A percentile compares a stretch with the other conserved stretches of the same genome.
Evolutionary conservation across 345 rosid species (phyloP).

Genomic region (Odontarrhena argentea): DNA sequence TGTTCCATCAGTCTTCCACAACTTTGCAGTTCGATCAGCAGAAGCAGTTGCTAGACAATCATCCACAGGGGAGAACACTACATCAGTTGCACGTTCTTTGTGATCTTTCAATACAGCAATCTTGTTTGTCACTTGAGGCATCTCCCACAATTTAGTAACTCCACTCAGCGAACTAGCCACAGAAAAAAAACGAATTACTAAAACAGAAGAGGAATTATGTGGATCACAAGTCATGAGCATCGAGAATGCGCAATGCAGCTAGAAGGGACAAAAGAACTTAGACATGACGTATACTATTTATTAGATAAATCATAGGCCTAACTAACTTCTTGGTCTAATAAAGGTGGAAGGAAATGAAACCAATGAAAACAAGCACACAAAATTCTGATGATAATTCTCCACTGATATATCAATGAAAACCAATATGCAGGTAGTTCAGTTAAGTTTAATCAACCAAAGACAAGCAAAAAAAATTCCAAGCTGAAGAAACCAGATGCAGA

Average conservation of each 20-base stretch:
- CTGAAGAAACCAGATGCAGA: slow-evolving; percentile 4
- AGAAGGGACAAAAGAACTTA: neutral
- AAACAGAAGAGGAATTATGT: slow-evolving; percentile 29
- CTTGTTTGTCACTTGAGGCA: slow-evolving; percentile 69
- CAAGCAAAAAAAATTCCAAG: neutral
- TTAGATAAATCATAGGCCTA: slow-evolving; percentile 9
- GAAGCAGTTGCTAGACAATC: slow-evolving; percentile 87
- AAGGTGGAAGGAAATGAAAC: neutral
- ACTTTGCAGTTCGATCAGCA: slow-evolving; percentile 90
- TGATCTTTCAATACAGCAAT: slow-evolving; percentile 77
- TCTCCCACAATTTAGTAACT: slow-evolving; percentile 83
- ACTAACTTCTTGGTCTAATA: slow-evolving; percentile 1
- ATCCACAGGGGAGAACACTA: slow-evolving; percentile 77
- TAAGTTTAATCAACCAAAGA: neutral
- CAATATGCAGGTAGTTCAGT: slow-evolving; percentile 11
- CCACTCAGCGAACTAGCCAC: slow-evolving; percentile 74
- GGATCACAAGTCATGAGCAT: slow-evolving; percentile 27
- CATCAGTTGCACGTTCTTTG: slow-evolving; percentile 89
- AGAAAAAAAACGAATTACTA: slow-evolving; percentile 27
- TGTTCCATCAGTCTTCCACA: slow-evolving; percentile 89
- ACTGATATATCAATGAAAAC: slow-evolving; percentile 1
- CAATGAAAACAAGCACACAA: neutral
- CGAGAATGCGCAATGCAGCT: slow-evolving; percentile 6
- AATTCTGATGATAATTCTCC: neutral
- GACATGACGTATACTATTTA: neutral